Conservation (phyloP, 768 basidiomycete genomes). For the Leccinellum luteum region DNA sequence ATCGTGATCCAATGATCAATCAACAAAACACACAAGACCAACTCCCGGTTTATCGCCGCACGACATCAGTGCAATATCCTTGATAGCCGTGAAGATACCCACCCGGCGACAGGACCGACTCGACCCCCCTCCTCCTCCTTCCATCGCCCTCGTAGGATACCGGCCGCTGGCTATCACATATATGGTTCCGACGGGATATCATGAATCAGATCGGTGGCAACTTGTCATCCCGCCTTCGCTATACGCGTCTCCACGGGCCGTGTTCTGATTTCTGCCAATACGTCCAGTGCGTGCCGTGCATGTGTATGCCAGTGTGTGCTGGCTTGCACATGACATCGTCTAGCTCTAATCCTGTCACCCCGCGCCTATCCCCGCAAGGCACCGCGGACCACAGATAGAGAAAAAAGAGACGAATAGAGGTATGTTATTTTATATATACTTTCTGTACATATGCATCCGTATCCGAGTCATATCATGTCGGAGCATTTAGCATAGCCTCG, state of each 20-base stretch:
- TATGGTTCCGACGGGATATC: neutral
- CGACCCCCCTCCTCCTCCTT: neutral
- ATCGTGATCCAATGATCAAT: neutral
- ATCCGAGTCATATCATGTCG: neutral
- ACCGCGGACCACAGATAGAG: no score
- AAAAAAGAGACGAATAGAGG: no score
- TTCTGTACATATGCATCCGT: no score
- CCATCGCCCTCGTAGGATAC: neutral
- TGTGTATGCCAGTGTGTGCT: neutral
- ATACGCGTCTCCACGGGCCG: neutral
- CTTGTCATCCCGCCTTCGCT: neutral
- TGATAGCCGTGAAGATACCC: neutral
- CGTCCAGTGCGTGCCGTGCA: neutral
- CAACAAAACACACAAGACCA: neutral
- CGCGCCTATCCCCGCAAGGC: no score
- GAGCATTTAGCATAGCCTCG: neutral
- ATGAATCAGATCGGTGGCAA: neutral
- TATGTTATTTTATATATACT: no score
- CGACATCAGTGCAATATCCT: neutral
- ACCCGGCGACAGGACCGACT: neutral
- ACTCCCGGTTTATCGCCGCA: neutral
- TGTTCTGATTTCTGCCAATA: neutral
- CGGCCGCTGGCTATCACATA: neutral
- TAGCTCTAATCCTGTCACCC: neutral
- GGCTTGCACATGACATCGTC: neutral